Conservation (phyloP, 2,329 filamentous ascomycete genomes). For the Pseudopyricularia javanii region DNA sequence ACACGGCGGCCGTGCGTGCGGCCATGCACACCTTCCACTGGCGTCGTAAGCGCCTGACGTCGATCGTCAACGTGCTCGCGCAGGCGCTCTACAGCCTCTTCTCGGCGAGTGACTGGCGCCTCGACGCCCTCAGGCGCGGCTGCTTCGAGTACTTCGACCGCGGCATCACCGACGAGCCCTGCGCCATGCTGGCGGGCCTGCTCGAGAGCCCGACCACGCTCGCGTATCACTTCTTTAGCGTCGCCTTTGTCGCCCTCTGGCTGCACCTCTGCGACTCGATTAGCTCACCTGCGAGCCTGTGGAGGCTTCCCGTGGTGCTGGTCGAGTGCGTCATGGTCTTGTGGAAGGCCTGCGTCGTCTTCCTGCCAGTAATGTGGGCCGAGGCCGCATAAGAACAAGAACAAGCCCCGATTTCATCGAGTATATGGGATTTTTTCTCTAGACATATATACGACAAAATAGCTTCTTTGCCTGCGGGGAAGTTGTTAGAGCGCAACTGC, state of each 20-base stretch:
- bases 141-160: constrained; percentile 89
- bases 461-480: too few species aligned
- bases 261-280: constrained; percentile 29
- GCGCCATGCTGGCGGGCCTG: constrained; percentile 70
- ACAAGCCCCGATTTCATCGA: too few species aligned
- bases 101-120: constrained; percentile 66
- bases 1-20: constrained; percentile 51
- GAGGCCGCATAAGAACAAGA: constrained; percentile 5
- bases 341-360: constrained; percentile 70
- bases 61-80: constrained; percentile 95
- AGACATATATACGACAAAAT: too few species aligned
- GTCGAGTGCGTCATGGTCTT: constrained; percentile 58
- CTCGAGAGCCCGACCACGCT: constrained; percentile 66
- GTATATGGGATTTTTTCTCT: too few species aligned
- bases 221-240: constrained; percentile 87
- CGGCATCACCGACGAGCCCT: constrained; percentile 64
- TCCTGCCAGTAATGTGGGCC: constrained; percentile 64
- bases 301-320: constrained; percentile 51
- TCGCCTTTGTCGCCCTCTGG: constrained; percentile 70
- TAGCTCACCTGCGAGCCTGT: constrained; percentile 33
- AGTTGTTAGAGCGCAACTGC: too few species aligned
- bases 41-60: constrained; percentile 68
- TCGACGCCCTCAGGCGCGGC: constrained; percentile 71
- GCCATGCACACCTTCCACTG: constrained; percentile 75
- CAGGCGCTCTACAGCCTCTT: constrained; percentile 88